Percentiles rank a stretch among this genome's conserved stretches.
Conservation (phyloP, 768 basidiomycete species). For the Mycena pura region DNA sequence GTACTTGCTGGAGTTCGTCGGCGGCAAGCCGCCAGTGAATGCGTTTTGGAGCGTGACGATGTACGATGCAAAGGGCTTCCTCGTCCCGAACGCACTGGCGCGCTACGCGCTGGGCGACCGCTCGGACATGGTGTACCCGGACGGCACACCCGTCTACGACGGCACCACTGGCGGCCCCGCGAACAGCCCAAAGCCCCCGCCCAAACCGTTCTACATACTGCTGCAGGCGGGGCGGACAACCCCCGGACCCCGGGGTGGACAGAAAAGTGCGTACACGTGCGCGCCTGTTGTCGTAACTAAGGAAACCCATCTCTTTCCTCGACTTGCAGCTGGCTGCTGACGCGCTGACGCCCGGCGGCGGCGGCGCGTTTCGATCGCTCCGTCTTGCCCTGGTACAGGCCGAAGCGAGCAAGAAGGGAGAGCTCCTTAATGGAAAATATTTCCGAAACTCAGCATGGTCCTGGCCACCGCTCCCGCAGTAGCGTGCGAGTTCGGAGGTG, state of each 20-base stretch:
- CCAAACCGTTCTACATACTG: slow-evolving; percentile 3
- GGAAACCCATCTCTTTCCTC: no score
- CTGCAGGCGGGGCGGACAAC: not conserved
- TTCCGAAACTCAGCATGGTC: not conserved
- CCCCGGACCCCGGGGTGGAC: not conserved
- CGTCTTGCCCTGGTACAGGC: not conserved
- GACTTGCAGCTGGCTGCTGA: slow-evolving; percentile 1
- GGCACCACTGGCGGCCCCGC: not conserved
- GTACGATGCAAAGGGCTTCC: not conserved
- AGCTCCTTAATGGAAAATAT: not conserved
- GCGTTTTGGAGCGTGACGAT: slow-evolving; percentile 19
- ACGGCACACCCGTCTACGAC: not conserved
- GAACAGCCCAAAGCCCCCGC: no score
- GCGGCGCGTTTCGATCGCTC: not conserved
- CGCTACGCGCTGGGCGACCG: slow-evolving; percentile 6
- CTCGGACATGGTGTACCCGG: slow-evolving; percentile 6
- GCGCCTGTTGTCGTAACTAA: no score
- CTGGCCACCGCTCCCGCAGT: not conserved
- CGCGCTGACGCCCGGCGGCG: not conserved
- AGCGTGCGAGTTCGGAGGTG: no score
- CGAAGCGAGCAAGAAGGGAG: no score
- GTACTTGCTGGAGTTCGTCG: no score
- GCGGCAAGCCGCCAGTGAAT: slow-evolving; percentile 3
- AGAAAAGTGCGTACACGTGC: not conserved
- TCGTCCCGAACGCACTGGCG: slow-evolving; percentile 1